Percentiles rank a stretch among this genome's conserved stretches.
Conservation (phyloP, 495 filamentous ascomycete genomes). For the Thermothielavioides terrestris region DNA sequence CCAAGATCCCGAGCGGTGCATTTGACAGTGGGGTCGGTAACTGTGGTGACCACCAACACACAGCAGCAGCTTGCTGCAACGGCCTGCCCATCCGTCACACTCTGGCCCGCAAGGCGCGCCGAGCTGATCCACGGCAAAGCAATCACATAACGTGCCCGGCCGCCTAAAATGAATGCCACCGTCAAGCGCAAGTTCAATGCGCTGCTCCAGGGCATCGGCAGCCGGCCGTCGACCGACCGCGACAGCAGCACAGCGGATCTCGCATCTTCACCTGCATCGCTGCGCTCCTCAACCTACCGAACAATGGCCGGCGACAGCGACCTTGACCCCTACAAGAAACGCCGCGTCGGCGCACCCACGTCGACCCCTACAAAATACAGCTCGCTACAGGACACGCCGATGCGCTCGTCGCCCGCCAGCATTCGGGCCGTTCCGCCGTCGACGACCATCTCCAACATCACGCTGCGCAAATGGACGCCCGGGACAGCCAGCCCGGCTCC, state of each 20-base stretch:
- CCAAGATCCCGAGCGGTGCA: no score
- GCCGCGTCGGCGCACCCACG: slow-evolving; percentile 30
- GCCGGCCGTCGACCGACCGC: slow-evolving; percentile 17
- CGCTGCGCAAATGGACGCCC: slow-evolving; percentile 35
- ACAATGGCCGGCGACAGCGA: slow-evolving; percentile 18
- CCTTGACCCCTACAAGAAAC: slow-evolving; percentile 38
- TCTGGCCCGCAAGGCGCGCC: background rate
- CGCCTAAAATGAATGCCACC: slow-evolving; percentile 40
- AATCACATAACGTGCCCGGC: background rate
- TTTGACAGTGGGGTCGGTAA: background rate
- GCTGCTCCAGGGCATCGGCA: slow-evolving; percentile 45
- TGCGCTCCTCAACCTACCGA: slow-evolving; percentile 13
- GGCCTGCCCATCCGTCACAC: background rate
- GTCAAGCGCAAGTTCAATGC: slow-evolving; percentile 52
- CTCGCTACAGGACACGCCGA: background rate
- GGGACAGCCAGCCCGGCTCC: background rate
- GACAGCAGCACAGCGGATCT: slow-evolving; percentile 1
- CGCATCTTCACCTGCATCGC: slow-evolving; percentile 12
- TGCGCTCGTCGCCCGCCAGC: slow-evolving; percentile 6
- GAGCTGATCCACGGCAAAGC: background rate
- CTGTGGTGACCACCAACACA: background rate
- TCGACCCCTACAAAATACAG: slow-evolving; percentile 19
- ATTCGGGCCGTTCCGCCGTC: slow-evolving; percentile 5
- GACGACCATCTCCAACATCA: slow-evolving; percentile 31
- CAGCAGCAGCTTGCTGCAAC: no score